Conservation (phyloP, 148 eudicot species). For the Cornus kousa region DNA sequence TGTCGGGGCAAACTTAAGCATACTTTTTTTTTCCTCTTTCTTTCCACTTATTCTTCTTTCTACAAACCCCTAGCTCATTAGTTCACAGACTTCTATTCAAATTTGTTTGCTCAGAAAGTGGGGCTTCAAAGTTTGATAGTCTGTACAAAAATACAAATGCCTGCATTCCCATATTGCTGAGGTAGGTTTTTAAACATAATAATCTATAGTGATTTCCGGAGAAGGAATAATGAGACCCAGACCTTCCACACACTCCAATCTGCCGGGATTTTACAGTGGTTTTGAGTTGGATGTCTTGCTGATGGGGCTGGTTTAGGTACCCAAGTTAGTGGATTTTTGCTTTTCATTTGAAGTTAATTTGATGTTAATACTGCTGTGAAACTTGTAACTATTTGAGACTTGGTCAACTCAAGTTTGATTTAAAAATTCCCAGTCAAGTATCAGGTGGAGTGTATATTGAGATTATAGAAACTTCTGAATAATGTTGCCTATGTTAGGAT, state of each 20-base stretch:
- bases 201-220: too few relatives aligned
- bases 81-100: neutral
- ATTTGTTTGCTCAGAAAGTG: too few relatives aligned
- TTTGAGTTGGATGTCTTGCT: neutral
- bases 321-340: neutral
- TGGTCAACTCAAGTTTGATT: neutral
- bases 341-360: neutral
- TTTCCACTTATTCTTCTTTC: neutral
- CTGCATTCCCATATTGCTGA: too few relatives aligned
- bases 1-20: neutral
- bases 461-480: neutral
- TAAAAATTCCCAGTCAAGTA: neutral
- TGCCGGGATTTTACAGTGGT: too few relatives aligned
- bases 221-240: too few relatives aligned
- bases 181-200: too few relatives aligned
- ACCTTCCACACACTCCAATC: too few relatives aligned
- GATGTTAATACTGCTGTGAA: neutral
- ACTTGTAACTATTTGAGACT: neutral
- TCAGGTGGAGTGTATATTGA: neutral
- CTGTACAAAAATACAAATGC: too few relatives aligned
- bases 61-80: too few relatives aligned
- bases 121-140: too few relatives aligned
- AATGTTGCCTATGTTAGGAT: neutral
- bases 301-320: neutral
- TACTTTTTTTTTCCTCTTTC: neutral